phyloP scores from a whole-genome alignment of 164 flowering plant genomes.

The Amborella trichopoda region DNA sequence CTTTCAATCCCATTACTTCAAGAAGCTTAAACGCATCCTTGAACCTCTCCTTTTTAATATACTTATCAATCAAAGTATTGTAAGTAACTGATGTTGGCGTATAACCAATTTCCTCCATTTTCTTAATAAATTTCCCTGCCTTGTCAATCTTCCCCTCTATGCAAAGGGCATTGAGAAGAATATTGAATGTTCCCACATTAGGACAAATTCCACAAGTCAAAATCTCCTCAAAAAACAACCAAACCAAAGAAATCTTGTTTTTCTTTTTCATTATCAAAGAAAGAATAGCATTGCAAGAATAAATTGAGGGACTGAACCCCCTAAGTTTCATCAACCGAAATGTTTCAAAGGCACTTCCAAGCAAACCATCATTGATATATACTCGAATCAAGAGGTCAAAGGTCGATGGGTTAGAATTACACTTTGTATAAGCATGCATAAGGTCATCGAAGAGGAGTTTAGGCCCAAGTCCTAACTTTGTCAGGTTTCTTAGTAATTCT shows the following conservation, averaged over 20 bases:
- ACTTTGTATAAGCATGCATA: conserved; percentile 64
- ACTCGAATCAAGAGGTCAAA: conserved; percentile 68
- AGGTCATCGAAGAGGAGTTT: conserved; percentile 36
- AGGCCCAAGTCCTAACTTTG: conserved; percentile 24
- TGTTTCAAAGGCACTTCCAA: conserved; percentile 34
- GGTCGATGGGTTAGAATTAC: conserved; percentile 70
- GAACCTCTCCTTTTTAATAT: conserved; percentile 61
- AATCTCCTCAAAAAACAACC: conserved; percentile 68
- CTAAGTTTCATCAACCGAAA: conserved; percentile 38
- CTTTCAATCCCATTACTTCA: conserved; percentile 52
- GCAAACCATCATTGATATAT: conserved; percentile 37
- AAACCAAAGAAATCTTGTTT: conserved; percentile 19
- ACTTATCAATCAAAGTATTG: conserved; percentile 73
- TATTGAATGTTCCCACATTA: conserved; percentile 56
- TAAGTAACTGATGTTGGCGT: conserved; percentile 50
- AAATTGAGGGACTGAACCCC: conserved; percentile 58
- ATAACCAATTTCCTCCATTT: conserved; percentile 72
- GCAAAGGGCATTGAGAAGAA: conserved; percentile 48
- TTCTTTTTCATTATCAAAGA: conserved; percentile 32
- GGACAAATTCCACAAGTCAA: conserved; percentile 43
- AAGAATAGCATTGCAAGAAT: conserved; percentile 56
- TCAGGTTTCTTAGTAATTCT: conserved; percentile 31
- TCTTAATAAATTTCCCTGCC: conserved; percentile 46
- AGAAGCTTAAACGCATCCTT: conserved; percentile 53
- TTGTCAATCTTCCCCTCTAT: conserved; percentile 52